phyloP scores from a whole-genome alignment of 75 land plant species.

The Azolla pinnata region DNA sequence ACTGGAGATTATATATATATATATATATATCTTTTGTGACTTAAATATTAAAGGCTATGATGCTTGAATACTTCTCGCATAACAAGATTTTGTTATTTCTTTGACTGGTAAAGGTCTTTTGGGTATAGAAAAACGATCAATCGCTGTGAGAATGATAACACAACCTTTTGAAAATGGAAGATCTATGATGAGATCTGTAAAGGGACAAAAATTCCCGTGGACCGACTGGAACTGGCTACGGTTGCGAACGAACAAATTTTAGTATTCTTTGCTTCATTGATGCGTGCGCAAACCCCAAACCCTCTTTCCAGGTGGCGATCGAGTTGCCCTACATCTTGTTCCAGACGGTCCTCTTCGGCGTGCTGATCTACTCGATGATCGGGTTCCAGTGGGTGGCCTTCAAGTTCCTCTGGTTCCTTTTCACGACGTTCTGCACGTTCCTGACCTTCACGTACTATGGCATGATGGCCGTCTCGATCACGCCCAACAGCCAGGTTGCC shows the following conservation, averaged over 20 bases:
- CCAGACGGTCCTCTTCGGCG: slow-evolving; percentile 44
- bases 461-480: slow-evolving; percentile 79
- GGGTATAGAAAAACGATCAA: too few species aligned
- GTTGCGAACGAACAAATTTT: neutral
- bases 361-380: slow-evolving; percentile 64
- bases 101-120: too few species aligned
- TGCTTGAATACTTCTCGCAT: too few species aligned
- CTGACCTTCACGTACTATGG: slow-evolving; percentile 81
- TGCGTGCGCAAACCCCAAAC: too few species aligned
- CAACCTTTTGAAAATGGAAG: too few species aligned
- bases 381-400: slow-evolving; percentile 66
- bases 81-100: too few species aligned
- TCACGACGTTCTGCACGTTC: slow-evolving; percentile 59
- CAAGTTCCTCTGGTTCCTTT: slow-evolving; percentile 78
- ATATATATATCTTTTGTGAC: neutral
- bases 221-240: too few species aligned
- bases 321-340: slow-evolving; percentile 68
- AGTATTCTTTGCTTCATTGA: too few species aligned
- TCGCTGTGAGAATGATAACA: too few species aligned
- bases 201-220: too few species aligned
- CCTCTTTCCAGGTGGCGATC: slow-evolving; percentile 36
- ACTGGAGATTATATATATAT: neutral
- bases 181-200: too few species aligned
- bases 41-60: too few species aligned
- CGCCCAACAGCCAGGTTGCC: slow-evolving; percentile 68